These are phyloP conservation scores for Panaeolus papilionaceus DNA, from an alignment of 768 basidiomycete genomes.

Conservation along the genomic window DNA sequence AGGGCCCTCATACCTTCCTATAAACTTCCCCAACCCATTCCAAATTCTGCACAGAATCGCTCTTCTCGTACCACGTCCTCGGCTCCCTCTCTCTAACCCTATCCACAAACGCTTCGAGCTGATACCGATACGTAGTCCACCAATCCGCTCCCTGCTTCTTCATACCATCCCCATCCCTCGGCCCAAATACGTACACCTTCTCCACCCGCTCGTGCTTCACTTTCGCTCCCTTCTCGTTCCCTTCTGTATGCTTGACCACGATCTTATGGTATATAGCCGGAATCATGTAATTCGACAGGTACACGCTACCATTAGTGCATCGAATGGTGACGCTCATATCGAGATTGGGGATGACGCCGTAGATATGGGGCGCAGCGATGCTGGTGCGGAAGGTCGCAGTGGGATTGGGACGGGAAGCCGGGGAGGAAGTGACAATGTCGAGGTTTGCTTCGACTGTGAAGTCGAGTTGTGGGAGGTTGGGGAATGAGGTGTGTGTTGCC, in stretches of 20 bases:
- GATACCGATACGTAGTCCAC: constrained; percentile 65
- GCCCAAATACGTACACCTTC: constrained; percentile 36
- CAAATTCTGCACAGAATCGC: constrained; percentile 51
- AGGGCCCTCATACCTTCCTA: constrained; percentile 33
- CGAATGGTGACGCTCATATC: constrained; percentile 41
- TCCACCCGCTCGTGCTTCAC: constrained; percentile 32
- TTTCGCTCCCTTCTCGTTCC: constrained; percentile 27
- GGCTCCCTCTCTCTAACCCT: constrained; percentile 47
- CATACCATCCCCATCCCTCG: constrained; percentile 25
- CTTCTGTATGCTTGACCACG: constrained; percentile 38
- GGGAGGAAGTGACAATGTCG: constrained; percentile 13
- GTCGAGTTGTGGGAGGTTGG: constrained; percentile 42
- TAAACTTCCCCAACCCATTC: constrained; percentile 53
- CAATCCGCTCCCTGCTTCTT: constrained; percentile 49
- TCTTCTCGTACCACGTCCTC: constrained; percentile 47
- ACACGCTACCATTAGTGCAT: constrained; percentile 46
- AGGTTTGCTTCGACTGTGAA: constrained; percentile 47
- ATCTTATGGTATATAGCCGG: constrained; percentile 54
- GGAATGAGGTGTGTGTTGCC: constrained; percentile 35
- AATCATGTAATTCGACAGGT: constrained; percentile 43
- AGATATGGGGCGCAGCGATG: constrained; percentile 39
- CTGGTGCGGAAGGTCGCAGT: constrained; percentile 40
- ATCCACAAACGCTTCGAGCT: constrained; percentile 64
- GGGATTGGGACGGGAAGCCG: constrained; percentile 39
- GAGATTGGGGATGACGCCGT: constrained; percentile 47